phyloP scores from a whole-genome alignment of 1,284 basidiomycete species.

The Albatrellus sp. region DNA sequence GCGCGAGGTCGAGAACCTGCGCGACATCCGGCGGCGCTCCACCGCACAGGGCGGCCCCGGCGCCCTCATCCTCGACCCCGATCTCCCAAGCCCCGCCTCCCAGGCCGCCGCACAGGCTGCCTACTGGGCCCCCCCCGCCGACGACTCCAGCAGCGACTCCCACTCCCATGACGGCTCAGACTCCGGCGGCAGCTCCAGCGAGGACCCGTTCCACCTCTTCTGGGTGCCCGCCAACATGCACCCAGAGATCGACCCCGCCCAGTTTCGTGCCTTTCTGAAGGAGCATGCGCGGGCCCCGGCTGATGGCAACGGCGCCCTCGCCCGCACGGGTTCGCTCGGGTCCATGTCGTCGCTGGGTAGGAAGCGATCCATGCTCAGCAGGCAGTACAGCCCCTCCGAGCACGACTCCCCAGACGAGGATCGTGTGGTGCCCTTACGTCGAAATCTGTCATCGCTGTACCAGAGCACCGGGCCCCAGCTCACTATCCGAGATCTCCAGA shows the following conservation, averaged over 20 bases:
- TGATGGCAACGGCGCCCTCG: conserved; percentile 29
- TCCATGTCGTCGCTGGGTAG: conserved; percentile 39
- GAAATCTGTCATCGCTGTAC: conserved; percentile 48
- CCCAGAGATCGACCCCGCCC: conserved; percentile 92
- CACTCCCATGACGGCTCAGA: conserved; percentile 26
- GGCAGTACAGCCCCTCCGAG: conserved; percentile 70
- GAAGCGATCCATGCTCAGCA: conserved; percentile 83
- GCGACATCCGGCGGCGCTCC: conserved; percentile 74
- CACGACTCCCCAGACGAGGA: conserved; percentile 59
- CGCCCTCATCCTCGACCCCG: conserved; percentile 73
- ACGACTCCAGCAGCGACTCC: conserved; percentile 32
- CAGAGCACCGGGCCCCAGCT: conserved; percentile 57
- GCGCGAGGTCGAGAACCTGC: conserved; percentile 74
- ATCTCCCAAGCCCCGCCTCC: conserved; percentile 60
- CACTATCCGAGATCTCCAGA: conserved; percentile 87
- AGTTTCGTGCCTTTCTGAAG: conserved; percentile 91
- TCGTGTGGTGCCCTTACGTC: conserved; percentile 52
- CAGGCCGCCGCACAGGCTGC: conserved; percentile 33
- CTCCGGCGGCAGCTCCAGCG: conserved; percentile 28
- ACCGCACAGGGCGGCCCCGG: conserved; percentile 62
- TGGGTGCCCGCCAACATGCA: conserved; percentile 97
- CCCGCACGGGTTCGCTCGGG: conserved; percentile 23
- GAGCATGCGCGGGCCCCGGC: conserved; percentile 69
- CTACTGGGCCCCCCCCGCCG: conserved; percentile 35
- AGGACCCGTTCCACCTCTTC: conserved; percentile 81